Conservation (phyloP, 2,329 filamentous ascomycete genomes). For the Verticillium alfalfae region DNA sequence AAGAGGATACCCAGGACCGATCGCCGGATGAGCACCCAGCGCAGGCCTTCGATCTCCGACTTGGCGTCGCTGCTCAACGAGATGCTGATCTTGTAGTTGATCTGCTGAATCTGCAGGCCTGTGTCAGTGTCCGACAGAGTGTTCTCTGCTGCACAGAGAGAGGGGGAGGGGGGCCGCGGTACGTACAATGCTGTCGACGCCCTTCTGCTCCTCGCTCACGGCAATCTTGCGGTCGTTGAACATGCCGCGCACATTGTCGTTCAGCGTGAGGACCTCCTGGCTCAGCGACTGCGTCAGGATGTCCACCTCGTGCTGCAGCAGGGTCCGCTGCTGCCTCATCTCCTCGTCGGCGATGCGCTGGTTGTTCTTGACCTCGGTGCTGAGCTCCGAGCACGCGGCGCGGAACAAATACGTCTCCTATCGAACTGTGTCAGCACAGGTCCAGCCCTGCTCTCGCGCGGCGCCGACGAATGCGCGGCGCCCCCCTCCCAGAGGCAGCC, state of each 20-base stretch:
- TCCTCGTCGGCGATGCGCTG: slow-evolving; percentile 73
- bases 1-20: slow-evolving; percentile 61
- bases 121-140: slow-evolving; percentile 7
- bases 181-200: slow-evolving; percentile 71
- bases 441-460: no score
- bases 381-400: slow-evolving; percentile 87
- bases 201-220: slow-evolving; percentile 80
- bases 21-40: slow-evolving; percentile 73
- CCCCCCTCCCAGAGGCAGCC: background rate
- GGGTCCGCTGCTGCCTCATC: slow-evolving; percentile 75
- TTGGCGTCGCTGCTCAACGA: slow-evolving; percentile 83
- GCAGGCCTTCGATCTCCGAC: slow-evolving; percentile 83
- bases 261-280: slow-evolving; percentile 75
- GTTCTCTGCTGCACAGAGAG: background rate
- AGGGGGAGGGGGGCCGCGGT: background rate
- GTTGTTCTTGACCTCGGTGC: slow-evolving; percentile 77
- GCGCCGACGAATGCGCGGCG: no score
- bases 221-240: slow-evolving; percentile 96
- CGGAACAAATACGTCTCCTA: slow-evolving; percentile 86
- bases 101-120: slow-evolving; percentile 67
- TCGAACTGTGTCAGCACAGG: slow-evolving; percentile 8
- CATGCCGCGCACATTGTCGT: slow-evolving; percentile 89
- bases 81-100: slow-evolving; percentile 95
- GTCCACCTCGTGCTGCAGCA: slow-evolving; percentile 92
- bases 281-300: slow-evolving; percentile 79